These are phyloP conservation scores for Sugiyamaella grinbergsii DNA, from an alignment of 1,139 yeast species.

Conservation along the genomic window DNA sequence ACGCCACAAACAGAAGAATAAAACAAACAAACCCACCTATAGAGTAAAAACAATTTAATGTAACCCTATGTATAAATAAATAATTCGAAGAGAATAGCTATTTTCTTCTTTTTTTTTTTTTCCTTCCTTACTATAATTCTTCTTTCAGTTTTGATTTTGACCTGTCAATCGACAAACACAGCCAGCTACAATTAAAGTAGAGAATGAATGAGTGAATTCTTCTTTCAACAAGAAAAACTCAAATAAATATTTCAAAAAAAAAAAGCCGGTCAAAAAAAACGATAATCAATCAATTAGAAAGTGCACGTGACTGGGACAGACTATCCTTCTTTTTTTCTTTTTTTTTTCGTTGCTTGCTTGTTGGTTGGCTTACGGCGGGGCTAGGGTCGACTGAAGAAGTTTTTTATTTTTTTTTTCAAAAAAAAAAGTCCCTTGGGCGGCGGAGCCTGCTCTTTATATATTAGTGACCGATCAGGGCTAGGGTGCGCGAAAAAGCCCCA, in stretches of 20 bases:
- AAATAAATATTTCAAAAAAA: background rate
- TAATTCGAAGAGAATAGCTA: constrained; percentile 13
- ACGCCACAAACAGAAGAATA: constrained; percentile 1
- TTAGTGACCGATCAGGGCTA: constrained; percentile 10
- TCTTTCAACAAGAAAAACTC: background rate
- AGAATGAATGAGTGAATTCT: background rate
- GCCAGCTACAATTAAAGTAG: background rate
- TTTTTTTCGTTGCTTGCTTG: background rate
- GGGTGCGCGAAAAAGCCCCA: background rate
- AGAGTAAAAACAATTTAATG: constrained; percentile 38
- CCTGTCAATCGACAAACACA: too few relatives aligned
- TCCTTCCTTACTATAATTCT: background rate
- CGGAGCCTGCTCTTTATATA: constrained; percentile 17
- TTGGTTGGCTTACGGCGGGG: background rate
- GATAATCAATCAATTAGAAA: background rate
- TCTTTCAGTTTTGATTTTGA: too few relatives aligned
- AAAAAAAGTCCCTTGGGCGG: constrained; percentile 16
- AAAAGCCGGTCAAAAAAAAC: background rate
- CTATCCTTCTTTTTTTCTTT: constrained; percentile 4
- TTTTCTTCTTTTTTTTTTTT: background rate
- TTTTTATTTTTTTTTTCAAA: constrained; percentile 6
- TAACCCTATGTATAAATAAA: constrained; percentile 32
- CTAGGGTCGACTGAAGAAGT: constrained; percentile 1
- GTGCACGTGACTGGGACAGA: background rate
- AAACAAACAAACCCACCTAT: constrained; percentile 3